Percentiles rank a stretch among this genome's conserved stretches.
Evolutionary conservation across 2,329 filamentous ascomycete species (phyloP).

Genomic region (Metarhizium anisopliae): DNA sequence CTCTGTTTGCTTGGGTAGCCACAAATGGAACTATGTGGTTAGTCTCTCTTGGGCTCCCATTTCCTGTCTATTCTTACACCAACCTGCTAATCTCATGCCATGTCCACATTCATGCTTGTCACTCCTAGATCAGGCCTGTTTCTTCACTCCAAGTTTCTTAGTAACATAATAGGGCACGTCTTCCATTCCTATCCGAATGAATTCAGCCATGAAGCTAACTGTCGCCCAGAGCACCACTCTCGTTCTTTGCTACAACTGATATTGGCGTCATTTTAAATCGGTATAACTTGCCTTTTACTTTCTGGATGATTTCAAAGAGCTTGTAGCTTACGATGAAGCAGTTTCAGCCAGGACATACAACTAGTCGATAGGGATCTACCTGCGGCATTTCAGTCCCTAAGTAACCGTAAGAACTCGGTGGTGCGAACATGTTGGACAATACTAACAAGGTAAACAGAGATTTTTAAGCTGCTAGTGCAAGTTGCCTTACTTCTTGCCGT

Average conservation of each 20-base stretch:
- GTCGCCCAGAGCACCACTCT: no score
- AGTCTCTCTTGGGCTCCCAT: not conserved
- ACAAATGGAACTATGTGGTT: not conserved
- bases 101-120: not conserved
- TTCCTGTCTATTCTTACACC: not conserved
- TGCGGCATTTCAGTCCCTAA: conserved; percentile 16
- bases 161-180: no score
- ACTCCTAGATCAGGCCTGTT: not conserved
- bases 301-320: not conserved
- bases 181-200: no score
- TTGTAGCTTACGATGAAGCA: conserved; percentile 14
- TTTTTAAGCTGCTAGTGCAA: conserved; percentile 31
- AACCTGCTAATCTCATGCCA: not conserved
- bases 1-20: not conserved
- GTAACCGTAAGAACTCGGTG: conserved; percentile 14
- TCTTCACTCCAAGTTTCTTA: not conserved
- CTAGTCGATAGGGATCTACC: conserved; percentile 29
- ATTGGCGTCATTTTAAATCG: conserved; percentile 3
- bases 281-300: not conserved
- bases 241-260: not conserved
- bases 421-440: not conserved
- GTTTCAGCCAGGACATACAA: conserved; percentile 31
- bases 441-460: conserved; percentile 13
- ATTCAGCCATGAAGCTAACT: no score
- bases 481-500: conserved; percentile 34